Percentiles rank a stretch among this genome's conserved stretches.
Conservation (phyloP, 768 basidiomycete genomes). For the Tulasnella sp. region DNA sequence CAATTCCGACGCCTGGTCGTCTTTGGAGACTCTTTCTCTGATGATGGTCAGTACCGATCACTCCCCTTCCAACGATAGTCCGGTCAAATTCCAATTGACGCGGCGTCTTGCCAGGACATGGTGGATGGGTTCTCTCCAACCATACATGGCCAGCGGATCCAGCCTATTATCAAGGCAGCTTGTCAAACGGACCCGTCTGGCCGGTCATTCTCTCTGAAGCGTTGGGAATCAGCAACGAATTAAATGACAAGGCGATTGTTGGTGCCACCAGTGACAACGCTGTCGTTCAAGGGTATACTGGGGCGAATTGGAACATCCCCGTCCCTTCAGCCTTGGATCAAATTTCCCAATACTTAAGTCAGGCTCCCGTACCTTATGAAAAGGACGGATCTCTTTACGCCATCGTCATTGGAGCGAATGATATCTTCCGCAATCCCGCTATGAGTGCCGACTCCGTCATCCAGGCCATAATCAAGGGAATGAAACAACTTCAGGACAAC, state of each 20-base stretch:
- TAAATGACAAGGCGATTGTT: background rate
- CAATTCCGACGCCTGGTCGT: conserved; percentile 1
- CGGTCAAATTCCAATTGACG: background rate
- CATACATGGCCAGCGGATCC: background rate
- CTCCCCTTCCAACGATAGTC: background rate
- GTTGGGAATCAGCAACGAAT: background rate
- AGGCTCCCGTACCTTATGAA: background rate
- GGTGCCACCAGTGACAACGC: conserved; percentile 13
- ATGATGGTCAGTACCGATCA: background rate
- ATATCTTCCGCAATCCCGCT: background rate
- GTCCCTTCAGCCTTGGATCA: conserved; percentile 10
- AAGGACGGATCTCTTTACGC: background rate
- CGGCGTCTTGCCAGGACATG: background rate
- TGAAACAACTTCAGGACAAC: background rate
- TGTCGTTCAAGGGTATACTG: conserved; percentile 17
- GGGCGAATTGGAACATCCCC: conserved; percentile 7
- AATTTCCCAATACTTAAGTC: background rate
- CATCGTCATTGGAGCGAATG: conserved; percentile 5
- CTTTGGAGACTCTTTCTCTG: conserved; percentile 18
- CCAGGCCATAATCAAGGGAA: background rate
- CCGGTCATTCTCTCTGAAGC: background rate
- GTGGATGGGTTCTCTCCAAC: background rate
- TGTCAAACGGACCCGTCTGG: background rate
- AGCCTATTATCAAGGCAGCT: background rate
- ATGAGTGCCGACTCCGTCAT: background rate